These are phyloP conservation scores for Jatropha multifida DNA, from an alignment of 441 rosid species.

Conservation along the genomic window DNA sequence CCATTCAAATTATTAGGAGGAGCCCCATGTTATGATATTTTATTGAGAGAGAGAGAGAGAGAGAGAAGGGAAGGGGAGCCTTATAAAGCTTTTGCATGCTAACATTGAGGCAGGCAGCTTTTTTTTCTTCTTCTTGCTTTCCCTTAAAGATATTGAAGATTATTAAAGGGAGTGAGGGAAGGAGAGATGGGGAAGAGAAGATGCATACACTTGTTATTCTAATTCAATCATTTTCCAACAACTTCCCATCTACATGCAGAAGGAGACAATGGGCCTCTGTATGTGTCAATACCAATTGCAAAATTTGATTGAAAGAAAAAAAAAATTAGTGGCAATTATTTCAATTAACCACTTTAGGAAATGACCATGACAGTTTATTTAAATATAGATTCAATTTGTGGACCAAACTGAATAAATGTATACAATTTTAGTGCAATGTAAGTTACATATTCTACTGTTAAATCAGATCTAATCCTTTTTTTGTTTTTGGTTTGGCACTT, in stretches of 20 bases:
- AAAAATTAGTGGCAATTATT: background rate
- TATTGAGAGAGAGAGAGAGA: background rate
- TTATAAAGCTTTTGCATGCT: slow-evolving; percentile 12
- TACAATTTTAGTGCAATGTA: background rate
- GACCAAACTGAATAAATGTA: no score
- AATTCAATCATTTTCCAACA: slow-evolving; percentile 12
- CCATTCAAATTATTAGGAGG: background rate
- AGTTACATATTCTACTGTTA: background rate
- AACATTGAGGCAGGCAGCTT: slow-evolving; percentile 17
- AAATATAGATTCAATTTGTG: no score
- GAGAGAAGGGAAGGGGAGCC: background rate
- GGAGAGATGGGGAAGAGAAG: background rate
- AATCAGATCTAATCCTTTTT: background rate
- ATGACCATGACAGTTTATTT: background rate
- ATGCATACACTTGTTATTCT: background rate
- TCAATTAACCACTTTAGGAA: background rate
- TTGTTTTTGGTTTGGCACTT: no score
- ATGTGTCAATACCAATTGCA: background rate
- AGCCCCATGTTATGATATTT: background rate
- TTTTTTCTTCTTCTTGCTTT: slow-evolving; percentile 22
- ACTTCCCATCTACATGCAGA: slow-evolving; percentile 6
- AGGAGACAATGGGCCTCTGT: slow-evolving; percentile 6
- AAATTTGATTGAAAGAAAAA: background rate
- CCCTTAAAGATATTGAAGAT: slow-evolving; percentile 28
- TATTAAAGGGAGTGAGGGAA: slow-evolving; percentile 11